Percentiles rank a stretch among this genome's conserved stretches.
These are phyloP conservation scores for Lyophyllum shimeji DNA, from an alignment of 768 basidiomycete genomes.

Conservation along the genomic window DNA sequence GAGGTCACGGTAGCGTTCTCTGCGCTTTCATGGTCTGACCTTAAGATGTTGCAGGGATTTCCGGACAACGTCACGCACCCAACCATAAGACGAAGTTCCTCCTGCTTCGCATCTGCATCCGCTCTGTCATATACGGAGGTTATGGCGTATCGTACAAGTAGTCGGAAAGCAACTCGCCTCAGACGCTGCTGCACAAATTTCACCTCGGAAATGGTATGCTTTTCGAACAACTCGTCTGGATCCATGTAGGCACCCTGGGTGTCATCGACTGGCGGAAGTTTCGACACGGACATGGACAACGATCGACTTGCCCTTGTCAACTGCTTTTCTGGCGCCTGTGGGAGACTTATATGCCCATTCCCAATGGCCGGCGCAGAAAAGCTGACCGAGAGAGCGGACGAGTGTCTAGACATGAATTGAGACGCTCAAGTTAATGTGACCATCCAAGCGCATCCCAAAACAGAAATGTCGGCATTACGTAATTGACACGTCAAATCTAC, in stretches of 20 bases:
- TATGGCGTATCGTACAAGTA: conserved; percentile 1
- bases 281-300: conserved; percentile 18
- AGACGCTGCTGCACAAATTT: conserved; percentile 65
- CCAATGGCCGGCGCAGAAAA: conserved; percentile 18
- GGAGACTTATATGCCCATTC: conserved; percentile 22
- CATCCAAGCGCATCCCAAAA: background rate
- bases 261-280: conserved; percentile 20
- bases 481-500: conserved; percentile 4
- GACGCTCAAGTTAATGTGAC: conserved; percentile 6
- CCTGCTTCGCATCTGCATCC: conserved; percentile 85
- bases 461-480: conserved; percentile 13
- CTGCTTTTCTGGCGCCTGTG: conserved; percentile 15
- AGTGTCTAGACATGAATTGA: conserved; percentile 27
- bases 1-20: conserved; percentile 88
- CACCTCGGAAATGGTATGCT: conserved; percentile 70
- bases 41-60: conserved; percentile 13
- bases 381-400: conserved; percentile 20
- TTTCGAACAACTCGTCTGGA: conserved; percentile 75
- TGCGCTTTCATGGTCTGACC: conserved; percentile 55
- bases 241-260: conserved; percentile 33
- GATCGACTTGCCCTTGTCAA: conserved; percentile 7
- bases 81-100: conserved; percentile 87
- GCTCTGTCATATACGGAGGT: conserved; percentile 38
- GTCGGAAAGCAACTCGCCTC: conserved; percentile 41
- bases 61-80: conserved; percentile 59